Evolutionary conservation across 768 basidiomycete species (phyloP).

Genomic region (Gloeostereum incarnatum): DNA sequence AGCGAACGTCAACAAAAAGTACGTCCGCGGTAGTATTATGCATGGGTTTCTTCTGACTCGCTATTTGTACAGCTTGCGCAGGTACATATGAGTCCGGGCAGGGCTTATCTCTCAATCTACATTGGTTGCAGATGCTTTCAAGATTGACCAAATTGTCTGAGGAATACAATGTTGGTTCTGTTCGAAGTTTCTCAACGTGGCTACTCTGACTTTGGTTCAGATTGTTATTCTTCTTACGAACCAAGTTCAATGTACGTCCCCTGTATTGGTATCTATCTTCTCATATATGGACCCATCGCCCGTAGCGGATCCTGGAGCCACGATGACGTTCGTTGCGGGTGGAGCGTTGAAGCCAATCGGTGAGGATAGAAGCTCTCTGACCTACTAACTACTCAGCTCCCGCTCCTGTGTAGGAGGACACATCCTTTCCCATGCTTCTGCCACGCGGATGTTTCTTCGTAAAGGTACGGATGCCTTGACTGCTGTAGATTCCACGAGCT

Average conservation of each 20-base stretch:
- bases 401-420: slow-evolving; percentile 86
- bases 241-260: slow-evolving; percentile 72
- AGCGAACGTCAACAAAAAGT: slow-evolving; percentile 93
- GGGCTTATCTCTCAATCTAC: not conserved
- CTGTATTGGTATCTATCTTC: not conserved
- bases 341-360: slow-evolving; percentile 78
- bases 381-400: slow-evolving; percentile 24
- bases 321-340: slow-evolving; percentile 92
- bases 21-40: not conserved
- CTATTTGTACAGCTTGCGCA: slow-evolving; percentile 60
- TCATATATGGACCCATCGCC: not conserved
- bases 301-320: slow-evolving; percentile 88
- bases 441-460: slow-evolving; percentile 79
- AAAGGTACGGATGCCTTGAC: slow-evolving; percentile 46
- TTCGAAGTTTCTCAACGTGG: slow-evolving; percentile 2
- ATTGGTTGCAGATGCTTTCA: slow-evolving; percentile 63
- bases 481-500: not conserved
- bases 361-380: slow-evolving; percentile 45
- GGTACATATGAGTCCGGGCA: slow-evolving; percentile 40
- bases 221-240: slow-evolving; percentile 85
- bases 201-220: slow-evolving; percentile 26
- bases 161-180: slow-evolving; percentile 66
- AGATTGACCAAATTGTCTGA: slow-evolving; percentile 88
- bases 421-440: slow-evolving; percentile 83
- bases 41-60: slow-evolving; percentile 6